phyloP scores from a whole-genome alignment of 2,329 filamentous ascomycete genomes.

The Juglanconis sp. region DNA sequence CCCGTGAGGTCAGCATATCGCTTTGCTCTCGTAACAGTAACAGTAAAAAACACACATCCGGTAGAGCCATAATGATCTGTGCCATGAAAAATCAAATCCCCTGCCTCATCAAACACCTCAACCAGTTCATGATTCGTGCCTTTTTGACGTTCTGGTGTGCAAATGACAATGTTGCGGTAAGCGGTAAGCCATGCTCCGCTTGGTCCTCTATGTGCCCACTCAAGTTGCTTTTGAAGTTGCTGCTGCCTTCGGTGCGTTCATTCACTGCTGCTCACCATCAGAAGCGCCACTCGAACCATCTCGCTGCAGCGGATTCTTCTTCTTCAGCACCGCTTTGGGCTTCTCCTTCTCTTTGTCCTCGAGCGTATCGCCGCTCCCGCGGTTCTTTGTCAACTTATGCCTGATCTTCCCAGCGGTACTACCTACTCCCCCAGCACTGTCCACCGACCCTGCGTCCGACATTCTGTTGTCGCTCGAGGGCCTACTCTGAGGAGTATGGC shows the following conservation, averaged over 20 bases:
- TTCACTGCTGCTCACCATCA: constrained; percentile 23
- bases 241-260: neutral
- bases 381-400: constrained; percentile 20
- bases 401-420: constrained; percentile 14
- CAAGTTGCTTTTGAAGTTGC: neutral
- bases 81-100: neutral
- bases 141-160: neutral
- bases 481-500: constrained; percentile 24
- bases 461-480: constrained; percentile 33
- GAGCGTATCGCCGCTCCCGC: constrained; percentile 6
- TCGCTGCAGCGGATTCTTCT: constrained; percentile 24
- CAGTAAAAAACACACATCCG: neutral
- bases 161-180: neutral
- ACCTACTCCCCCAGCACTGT: constrained; percentile 19
- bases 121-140: neutral
- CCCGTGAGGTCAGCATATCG: too few species aligned
- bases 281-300: neutral
- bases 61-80: neutral
- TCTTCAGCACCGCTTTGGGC: constrained; percentile 17
- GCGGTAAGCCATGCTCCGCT: neutral
- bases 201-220: neutral
- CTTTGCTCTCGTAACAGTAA: too few species aligned
- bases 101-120: neutral
- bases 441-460: constrained; percentile 27
- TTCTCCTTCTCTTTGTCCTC: constrained; percentile 16